Evolutionary conservation across 2,329 filamentous ascomycete species (phyloP).

Genomic region (Thelonectria discophora): DNA sequence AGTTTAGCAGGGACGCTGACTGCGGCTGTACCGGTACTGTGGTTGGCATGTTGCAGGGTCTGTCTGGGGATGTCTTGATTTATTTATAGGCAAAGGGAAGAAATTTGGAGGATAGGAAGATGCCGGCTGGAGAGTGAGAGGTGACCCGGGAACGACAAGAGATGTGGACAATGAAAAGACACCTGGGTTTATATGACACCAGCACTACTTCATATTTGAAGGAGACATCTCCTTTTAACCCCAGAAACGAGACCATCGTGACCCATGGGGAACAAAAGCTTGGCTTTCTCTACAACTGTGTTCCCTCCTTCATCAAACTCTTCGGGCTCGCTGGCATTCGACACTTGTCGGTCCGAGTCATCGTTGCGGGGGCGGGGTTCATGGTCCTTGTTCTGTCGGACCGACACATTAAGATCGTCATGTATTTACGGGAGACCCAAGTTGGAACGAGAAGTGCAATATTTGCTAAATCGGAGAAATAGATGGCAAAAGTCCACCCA

Average conservation of each 20-base stretch:
- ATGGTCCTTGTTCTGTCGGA: neutral
- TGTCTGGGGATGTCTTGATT: neutral
- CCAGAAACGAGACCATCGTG: neutral
- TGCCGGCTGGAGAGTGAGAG: too few relatives aligned
- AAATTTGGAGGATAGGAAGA: neutral
- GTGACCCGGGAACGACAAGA: too few relatives aligned
- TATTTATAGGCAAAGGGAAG: neutral
- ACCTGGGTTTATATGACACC: neutral
- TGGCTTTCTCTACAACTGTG: neutral
- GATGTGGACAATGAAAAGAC: too few relatives aligned
- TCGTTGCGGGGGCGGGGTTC: neutral
- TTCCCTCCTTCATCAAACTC: neutral
- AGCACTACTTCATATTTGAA: neutral
- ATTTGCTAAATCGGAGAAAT: neutral
- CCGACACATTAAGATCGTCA: neutral
- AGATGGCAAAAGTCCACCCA: neutral
- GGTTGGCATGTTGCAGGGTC: neutral
- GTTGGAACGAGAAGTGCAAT: too few relatives aligned
- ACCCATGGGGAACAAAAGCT: neutral
- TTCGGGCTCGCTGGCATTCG: neutral
- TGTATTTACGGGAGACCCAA: neutral
- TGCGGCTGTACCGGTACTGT: neutral
- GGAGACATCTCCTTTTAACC: neutral
- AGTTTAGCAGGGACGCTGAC: neutral
- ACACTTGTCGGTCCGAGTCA: conserved; percentile 4